Percentiles rank a stretch among this genome's conserved stretches.
Conservation (phyloP, 2,329 filamentous ascomycete species). For the Arthrobotrys sinensis region DNA sequence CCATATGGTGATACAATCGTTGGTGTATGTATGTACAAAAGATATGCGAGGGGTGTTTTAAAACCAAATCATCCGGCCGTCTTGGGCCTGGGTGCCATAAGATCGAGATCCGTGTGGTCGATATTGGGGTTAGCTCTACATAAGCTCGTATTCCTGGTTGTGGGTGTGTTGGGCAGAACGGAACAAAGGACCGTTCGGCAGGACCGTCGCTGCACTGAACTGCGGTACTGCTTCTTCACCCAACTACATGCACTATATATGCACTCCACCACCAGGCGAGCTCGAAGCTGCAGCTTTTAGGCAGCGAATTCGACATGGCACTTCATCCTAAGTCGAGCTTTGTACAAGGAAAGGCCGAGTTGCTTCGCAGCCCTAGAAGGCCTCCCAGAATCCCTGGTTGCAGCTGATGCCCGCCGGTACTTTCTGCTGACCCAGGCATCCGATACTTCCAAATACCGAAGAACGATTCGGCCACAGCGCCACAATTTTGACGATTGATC, state of each 20-base stretch:
- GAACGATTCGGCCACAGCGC: conserved; percentile 19
- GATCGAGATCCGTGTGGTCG: conserved; percentile 6
- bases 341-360: not conserved
- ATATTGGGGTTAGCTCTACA: conserved; percentile 15
- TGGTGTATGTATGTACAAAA: not conserved
- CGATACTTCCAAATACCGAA: conserved; percentile 31
- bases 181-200: conserved; percentile 1
- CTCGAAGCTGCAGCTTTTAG: conserved; percentile 12
- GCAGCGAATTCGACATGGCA: conserved; percentile 8
- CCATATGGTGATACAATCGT: not conserved
- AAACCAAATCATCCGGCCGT: conserved; percentile 4
- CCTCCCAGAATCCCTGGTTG: conserved; percentile 15
- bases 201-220: not conserved
- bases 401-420: conserved; percentile 17
- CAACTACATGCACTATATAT: not conserved
- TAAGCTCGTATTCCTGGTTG: conserved; percentile 16
- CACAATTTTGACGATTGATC: conserved; percentile 30
- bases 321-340: not conserved
- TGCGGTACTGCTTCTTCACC: not conserved
- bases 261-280: not conserved
- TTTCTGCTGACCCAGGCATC: conserved; percentile 22
- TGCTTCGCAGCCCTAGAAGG: conserved; percentile 13
- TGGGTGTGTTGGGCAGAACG: not conserved
- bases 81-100: not conserved
- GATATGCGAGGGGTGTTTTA: conserved; percentile 6